Conservation (phyloP, 139 green algal species). For the Chlorella sp. region DNA sequence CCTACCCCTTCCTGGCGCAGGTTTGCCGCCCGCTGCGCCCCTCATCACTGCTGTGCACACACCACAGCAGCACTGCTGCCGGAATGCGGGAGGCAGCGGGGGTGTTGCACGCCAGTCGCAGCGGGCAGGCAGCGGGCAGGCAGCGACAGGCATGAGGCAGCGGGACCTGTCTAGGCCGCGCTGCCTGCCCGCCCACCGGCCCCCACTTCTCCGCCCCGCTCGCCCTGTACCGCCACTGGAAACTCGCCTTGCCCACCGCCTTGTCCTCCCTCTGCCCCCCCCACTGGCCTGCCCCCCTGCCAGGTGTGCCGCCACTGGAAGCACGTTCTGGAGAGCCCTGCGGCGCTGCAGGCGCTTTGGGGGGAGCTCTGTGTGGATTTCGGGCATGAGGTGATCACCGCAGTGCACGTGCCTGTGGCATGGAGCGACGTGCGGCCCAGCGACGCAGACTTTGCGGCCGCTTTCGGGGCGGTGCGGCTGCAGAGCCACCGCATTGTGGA, state of each 20-base stretch:
- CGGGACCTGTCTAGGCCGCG: too few relatives aligned
- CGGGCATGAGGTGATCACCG: conserved; percentile 72
- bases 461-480: conserved; percentile 37
- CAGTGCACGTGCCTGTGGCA: conserved; percentile 62
- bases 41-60: too few relatives aligned
- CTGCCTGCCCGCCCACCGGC: too few relatives aligned
- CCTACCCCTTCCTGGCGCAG: conserved; percentile 71
- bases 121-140: too few relatives aligned
- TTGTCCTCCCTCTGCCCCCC: too few relatives aligned
- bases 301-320: conserved; percentile 69
- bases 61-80: too few relatives aligned
- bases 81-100: too few relatives aligned
- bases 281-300: background rate
- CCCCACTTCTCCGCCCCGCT: too few relatives aligned
- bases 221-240: too few relatives aligned
- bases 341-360: conserved; percentile 51
- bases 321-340: conserved; percentile 45
- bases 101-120: too few relatives aligned
- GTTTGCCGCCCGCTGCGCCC: conserved; percentile 2
- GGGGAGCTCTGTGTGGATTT: conserved; percentile 63
- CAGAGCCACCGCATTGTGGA: conserved; percentile 51
- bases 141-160: too few relatives aligned
- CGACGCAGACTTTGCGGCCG: conserved; percentile 55
- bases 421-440: conserved; percentile 65
- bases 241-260: too few relatives aligned